Evolutionary conservation across 805 yeast genomes (phyloP), one percentile per base, ranked within the genome.

Genomic region (Suhomyces kilbournensis): DNA sequence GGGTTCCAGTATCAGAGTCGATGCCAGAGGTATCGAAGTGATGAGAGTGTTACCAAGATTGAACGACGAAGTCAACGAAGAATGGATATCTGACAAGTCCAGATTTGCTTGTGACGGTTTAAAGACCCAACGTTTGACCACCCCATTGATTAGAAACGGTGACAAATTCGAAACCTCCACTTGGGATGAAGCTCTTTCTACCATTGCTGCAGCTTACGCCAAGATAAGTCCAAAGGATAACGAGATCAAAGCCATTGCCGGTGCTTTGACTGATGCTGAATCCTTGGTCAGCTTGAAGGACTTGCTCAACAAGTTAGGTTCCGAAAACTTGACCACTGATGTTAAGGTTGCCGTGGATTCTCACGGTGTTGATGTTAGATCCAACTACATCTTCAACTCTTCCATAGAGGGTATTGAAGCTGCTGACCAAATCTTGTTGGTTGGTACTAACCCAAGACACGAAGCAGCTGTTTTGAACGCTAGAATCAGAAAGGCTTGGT

Each of bases 381-480:
- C 94, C 15, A 86, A 86, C 75, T 89, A 87, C 69, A 74, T 84
- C 49, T 89, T 89, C 80, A 89, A 88, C 79, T 81, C 96, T 12
- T 77, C 88, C 42, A 83, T 89, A 56, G 84, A 81, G 50, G 94
- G 94, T 44, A 79, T 89, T 57, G 94, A 88, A 68, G 86, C 84
- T 53, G 91, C 96, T 49, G 96, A 90, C 65, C 89, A 82, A 60
- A 85, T 89, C 56, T 76, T 89, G 63, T 77, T 89, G 54, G 81
- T 89, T 53, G 96, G 96, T 56, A 84, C 96, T 45, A 89, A 89
- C 76, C 96, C 96, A 53, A 81, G 96, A 66, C 90, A 81, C 66
- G 96, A 89, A 75, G 96, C 96, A 53, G 90, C 96, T 43, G 96
- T 90, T 15, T 77, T 89, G 62, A 89, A 89, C 69, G 82, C 93